phyloP scores from a whole-genome alignment of 2,329 filamentous ascomycete species.

The Trichoderma atrobrunneum region DNA sequence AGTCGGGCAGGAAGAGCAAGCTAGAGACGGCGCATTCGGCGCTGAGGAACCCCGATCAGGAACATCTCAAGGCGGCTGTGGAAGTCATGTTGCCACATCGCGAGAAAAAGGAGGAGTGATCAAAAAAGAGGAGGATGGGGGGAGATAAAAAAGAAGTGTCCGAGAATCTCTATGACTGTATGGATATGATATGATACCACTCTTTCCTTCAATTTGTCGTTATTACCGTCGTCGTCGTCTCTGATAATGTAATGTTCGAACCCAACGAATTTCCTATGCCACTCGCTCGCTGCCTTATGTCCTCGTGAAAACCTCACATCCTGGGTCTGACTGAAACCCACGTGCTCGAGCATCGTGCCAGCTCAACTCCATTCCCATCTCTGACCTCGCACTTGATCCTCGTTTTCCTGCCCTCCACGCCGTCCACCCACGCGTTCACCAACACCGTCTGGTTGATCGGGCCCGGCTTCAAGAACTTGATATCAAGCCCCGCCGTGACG shows the following conservation, averaged over 20 bases:
- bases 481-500: slow-evolving; percentile 36
- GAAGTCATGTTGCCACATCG: slow-evolving; percentile 28
- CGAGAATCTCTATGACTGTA: slow-evolving; percentile 4
- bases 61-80: slow-evolving; percentile 39
- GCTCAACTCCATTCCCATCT: slow-evolving; percentile 29
- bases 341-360: slow-evolving; percentile 32
- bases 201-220: background rate
- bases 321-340: slow-evolving; percentile 35
- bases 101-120: slow-evolving; percentile 21
- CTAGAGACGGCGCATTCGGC: slow-evolving; percentile 51
- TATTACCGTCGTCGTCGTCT: background rate
- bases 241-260: background rate
- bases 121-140: background rate
- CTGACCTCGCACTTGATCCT: slow-evolving; percentile 31
- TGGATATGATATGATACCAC: slow-evolving; percentile 20
- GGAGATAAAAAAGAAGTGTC: background rate
- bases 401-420: slow-evolving; percentile 35
- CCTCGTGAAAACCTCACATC: slow-evolving; percentile 23
- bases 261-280: background rate
- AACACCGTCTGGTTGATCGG: slow-evolving; percentile 31
- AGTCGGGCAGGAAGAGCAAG: slow-evolving; percentile 46
- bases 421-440: slow-evolving; percentile 33
- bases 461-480: slow-evolving; percentile 36
- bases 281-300: background rate
- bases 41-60: slow-evolving; percentile 45